Conservation (phyloP, 768 basidiomycete genomes). For the Trametes villosa region DNA sequence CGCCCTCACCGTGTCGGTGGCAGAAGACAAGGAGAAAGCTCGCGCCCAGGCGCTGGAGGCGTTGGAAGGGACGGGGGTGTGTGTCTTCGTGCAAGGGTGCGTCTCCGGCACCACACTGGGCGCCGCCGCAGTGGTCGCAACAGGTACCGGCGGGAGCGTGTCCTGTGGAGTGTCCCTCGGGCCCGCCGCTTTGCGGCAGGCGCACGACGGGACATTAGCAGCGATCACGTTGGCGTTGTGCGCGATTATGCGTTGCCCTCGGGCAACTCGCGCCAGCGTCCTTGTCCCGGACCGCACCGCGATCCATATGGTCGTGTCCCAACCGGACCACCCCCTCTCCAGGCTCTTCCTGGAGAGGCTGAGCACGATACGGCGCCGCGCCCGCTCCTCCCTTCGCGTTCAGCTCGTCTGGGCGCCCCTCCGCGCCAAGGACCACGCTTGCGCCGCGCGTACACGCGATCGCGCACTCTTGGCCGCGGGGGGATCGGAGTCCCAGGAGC, state of each 20-base stretch:
- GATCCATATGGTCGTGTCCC: neutral
- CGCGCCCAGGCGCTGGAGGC: neutral
- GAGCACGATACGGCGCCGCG: neutral
- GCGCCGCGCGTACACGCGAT: neutral
- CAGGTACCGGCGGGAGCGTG: neutral
- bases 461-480: neutral
- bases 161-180: neutral
- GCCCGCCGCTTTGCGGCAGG: neutral
- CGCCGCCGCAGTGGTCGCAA: neutral
- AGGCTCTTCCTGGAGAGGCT: conserved; percentile 1
- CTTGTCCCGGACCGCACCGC: conserved; percentile 7
- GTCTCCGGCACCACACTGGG: conserved; percentile 12
- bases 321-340: neutral
- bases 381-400: neutral
- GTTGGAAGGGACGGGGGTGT: neutral
- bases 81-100: conserved; percentile 7
- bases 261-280: conserved; percentile 1
- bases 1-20: neutral
- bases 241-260: conserved; percentile 5
- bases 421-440: neutral
- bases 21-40: neutral
- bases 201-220: neutral
- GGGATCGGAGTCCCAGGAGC: neutral
- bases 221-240: conserved; percentile 5
- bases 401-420: conserved; percentile 2